phyloP scores from a whole-genome alignment of 106 monocot species.

The Dactylorhiza incarnata region DNA sequence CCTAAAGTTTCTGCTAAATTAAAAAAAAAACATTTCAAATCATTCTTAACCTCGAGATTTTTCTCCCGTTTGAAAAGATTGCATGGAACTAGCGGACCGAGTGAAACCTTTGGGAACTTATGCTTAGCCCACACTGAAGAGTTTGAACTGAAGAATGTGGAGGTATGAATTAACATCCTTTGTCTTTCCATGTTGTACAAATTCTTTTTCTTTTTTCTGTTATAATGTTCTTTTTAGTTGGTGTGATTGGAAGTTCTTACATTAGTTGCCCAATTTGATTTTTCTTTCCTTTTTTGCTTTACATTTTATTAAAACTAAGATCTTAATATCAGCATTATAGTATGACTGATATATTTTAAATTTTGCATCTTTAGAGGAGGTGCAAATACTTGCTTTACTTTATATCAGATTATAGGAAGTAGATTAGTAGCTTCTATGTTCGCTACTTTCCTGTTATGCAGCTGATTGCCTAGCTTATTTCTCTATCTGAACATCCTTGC shows the following conservation, averaged over 20 bases:
- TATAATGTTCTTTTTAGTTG: neutral
- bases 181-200: neutral
- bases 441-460: no score
- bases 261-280: neutral
- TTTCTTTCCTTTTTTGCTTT: neutral
- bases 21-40: neutral
- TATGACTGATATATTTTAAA: no score
- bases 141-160: slow-evolving; percentile 94
- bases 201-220: neutral
- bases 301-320: no score
- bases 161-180: slow-evolving; percentile 41
- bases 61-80: slow-evolving; percentile 38
- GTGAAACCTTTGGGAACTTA: slow-evolving; percentile 85
- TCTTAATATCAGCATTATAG: no score
- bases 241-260: neutral
- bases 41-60: neutral
- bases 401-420: no score
- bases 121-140: slow-evolving; percentile 81
- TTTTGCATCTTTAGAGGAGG: no score
- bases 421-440: no score
- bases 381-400: no score
- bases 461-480: no score
- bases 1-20: neutral
- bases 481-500: no score
- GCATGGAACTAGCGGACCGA: slow-evolving; percentile 75